Base-by-base conservation (phyloP, 306 rosid genomes). In the Pyrus betulifolia region DNA sequence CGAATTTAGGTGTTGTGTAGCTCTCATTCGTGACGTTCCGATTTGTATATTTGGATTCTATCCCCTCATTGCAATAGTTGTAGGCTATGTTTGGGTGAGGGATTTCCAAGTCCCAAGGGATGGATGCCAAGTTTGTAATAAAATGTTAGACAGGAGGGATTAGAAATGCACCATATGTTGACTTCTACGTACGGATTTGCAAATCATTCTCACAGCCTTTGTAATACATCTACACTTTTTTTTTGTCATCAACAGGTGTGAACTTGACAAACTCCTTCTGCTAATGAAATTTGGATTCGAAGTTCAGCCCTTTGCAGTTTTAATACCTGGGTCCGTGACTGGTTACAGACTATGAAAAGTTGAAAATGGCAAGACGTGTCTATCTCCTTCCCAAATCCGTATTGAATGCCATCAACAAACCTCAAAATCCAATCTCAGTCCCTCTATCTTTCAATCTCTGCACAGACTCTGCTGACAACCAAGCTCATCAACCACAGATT, bases 361-460 rank as follows among this genome's bases (percentile, higher is more conserved):
- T 25, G n/a, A 54, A 72, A 58, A 88, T 89, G 92, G 75, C 78
- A 74, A 87, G 40, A 55, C 82, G 76, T 64, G 69, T 70, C 66
- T 35, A 13, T 69, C 77, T 70, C 67, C 83, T 83, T 74, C 84
- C 82, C 64, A 82, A 79, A 40, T 67, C 69, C 52, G 68, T 33
- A 33, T 44, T 67, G 76, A 10, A 74, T 67, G 21, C n/a, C 58
- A 40, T 28, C 51, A 72, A 33, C 80, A 67, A 58, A 69, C 28
- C 40, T 40, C 76, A 70, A 70, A 71, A 25, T 44, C 38, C 69
- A 76, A 44, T 57, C 52, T 72, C 79, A 51, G 60, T 77, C 62
- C 70, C 83, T 30, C 40, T 31, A 21, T 71, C 74, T 30, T 67
- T 15, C 8, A 71, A 68, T 22, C 81, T 84, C 81, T 85, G 82